phyloP scores from a whole-genome alignment of 1,284 basidiomycete genomes.

The Cystobasidiaceae sp. region DNA sequence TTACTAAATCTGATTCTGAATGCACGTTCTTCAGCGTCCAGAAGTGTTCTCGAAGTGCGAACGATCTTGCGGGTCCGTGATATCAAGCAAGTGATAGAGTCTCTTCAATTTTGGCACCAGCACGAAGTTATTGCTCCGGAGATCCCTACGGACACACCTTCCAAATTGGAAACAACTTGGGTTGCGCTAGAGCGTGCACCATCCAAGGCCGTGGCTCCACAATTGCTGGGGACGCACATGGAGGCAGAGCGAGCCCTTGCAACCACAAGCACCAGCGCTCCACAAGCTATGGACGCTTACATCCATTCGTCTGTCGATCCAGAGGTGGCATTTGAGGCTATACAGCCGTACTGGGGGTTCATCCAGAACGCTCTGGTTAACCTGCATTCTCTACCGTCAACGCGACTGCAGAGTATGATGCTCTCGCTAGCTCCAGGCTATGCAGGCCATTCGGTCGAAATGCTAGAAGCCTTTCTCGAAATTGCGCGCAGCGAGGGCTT shows the following conservation, averaged over 20 bases:
- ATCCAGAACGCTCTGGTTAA: constrained; percentile 50
- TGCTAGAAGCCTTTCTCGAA: constrained; percentile 69
- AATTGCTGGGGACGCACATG: neutral
- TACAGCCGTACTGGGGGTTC: constrained; percentile 66
- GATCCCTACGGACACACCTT: no score
- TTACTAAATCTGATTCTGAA: neutral
- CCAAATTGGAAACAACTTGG: no score
- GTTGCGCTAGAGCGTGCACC: neutral
- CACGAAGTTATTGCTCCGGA: constrained; percentile 63
- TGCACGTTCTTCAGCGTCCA: constrained; percentile 54
- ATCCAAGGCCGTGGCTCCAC: neutral
- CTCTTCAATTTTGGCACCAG: constrained; percentile 74
- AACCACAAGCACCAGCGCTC: neutral
- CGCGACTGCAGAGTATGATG: constrained; percentile 75
- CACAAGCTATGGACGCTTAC: neutral
- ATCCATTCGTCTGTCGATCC: constrained; percentile 7
- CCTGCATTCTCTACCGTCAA: constrained; percentile 63
- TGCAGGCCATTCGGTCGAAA: constrained; percentile 60
- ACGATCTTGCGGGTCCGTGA: constrained; percentile 61
- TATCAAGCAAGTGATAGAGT: constrained; percentile 60
- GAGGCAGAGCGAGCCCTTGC: neutral
- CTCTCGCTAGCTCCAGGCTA: constrained; percentile 67
- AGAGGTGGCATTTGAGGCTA: constrained; percentile 6
- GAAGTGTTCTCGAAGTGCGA: constrained; percentile 64
- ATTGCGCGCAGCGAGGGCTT: constrained; percentile 68